Evolutionary conservation across 2,329 filamentous ascomycete genomes (phyloP), one percentile per base, ranked within the genome.

Genomic region (Xylariaceae sp.): DNA sequence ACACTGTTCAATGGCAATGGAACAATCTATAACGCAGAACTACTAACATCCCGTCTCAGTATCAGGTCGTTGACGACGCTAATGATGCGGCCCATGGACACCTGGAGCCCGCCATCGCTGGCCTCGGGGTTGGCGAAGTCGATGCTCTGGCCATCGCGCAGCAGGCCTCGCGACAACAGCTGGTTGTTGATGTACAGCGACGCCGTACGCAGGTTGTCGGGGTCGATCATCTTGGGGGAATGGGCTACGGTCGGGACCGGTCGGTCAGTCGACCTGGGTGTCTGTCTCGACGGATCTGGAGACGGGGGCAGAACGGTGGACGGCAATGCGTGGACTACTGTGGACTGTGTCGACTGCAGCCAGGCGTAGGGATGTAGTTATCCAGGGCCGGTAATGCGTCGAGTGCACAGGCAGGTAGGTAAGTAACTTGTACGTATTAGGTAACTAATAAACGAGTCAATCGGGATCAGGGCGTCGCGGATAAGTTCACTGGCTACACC

Each of bases 1-100:
- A 30, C 4, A 30, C 4, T 30, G 23, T 30, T 30, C 23, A 30
- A 30, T 30, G 23, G 23, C 17, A 18, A 18, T 18, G 17, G 17
- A 18, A 30, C 23, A 30, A 30, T 30, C 23, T 30, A 30, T 30
- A 30, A 30, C 23, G 2, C 9, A 11, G 11, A 18, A 52, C 57
- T 56, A 79, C 86, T 68, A 78, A 96, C 91, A 73, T 99, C 94
- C 78, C 92, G 85, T 66, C 92, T 85, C 61, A 97, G 74, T 60
- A 99, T 90, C 67, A 99, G 76, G 72, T 99, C 94, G 74, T 99
- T 96, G 53, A 99, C 86, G 23, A 99, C 82, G 71, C 93, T 89
- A 76, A 99, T 96, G 67, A 97, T 87, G 65, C 86, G 85, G 17
- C 89, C 88, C 86, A 94, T 93, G 15, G 89, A 89, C 54, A 82